Evolutionary conservation across 116 monocot species (phyloP), one percentile per base, ranked within the genome.

Genomic region (Cymodocea nodosa): DNA sequence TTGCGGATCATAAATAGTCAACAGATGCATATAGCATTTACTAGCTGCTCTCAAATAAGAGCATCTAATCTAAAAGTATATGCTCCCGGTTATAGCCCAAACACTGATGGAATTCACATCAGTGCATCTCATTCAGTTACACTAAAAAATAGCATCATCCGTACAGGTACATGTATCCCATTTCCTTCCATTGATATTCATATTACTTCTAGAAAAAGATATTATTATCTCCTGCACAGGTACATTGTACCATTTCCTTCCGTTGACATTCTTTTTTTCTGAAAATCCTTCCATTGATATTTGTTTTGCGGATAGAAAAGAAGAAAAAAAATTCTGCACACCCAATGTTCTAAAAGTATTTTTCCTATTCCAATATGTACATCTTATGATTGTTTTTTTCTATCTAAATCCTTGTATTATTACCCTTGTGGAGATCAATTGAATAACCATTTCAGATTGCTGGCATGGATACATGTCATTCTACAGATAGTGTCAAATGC

Each of bases 31-130:
- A 50, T 75, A 23, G 23, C 68, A 35, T 62, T 75, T 53, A 69
- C 62, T n/a, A 62, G 23, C 24, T 69, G 69, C 49, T 68, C 39
- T 3, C 37, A 63, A 16, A 69, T 75, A 17, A 61, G 24, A 5
- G 55, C 50, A 23, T 63, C 52, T 59, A 12, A 23, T 4, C 63
- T 82, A 18, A 64, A 40, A 14, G 65, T 82, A 13, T 25, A 35
- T 23, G 70, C 82, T 24, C 82, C 82, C 14, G 68, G 2, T 6
- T 36, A 20, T 16, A 74, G 74, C 36, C 82, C 82, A 52, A 75
- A 82, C 55, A 82, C 82, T 24, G 82, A 74, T 30, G 82, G 82
- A 40, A 62, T 82, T 14, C 78, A 78, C 68, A 65, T 78, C 52
- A 52, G 70, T 37, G 55, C 48, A 0, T 74, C 68, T 6, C 50